Evolutionary conservation across 1,139 yeast genomes (phyloP).

Genomic region (Pichia sp.): DNA sequence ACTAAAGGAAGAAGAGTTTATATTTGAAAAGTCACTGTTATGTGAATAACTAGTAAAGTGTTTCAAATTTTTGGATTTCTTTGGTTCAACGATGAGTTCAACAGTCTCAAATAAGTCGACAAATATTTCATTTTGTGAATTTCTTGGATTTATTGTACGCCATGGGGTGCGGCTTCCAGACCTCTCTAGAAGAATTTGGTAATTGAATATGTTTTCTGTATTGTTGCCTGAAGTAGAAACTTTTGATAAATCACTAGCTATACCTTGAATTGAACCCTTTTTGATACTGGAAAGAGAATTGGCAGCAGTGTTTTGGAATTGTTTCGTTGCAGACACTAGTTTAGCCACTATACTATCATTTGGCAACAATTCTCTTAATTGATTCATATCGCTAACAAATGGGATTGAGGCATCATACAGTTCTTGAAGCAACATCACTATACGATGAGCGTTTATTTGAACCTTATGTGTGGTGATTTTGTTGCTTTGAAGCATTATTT

Average conservation of each 20-base stretch:
- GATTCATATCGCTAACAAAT: constrained; percentile 61
- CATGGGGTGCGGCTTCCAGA: constrained; percentile 47
- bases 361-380: constrained; percentile 63
- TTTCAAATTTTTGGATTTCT: neutral
- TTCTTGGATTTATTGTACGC: constrained; percentile 59
- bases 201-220: constrained; percentile 3
- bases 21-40: too few relatives aligned
- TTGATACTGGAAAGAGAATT: constrained; percentile 20
- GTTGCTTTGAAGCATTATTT: constrained; percentile 46
- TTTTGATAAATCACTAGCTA: neutral
- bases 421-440: constrained; percentile 53
- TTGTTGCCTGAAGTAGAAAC: neutral
- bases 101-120: constrained; percentile 66
- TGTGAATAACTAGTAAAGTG: neutral
- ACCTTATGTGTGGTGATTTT: constrained; percentile 52
- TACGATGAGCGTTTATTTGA: constrained; percentile 56
- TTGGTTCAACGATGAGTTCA: constrained; percentile 33
- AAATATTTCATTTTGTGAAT: constrained; percentile 72
- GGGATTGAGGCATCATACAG: constrained; percentile 77
- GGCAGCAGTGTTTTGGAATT: constrained; percentile 24
- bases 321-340: constrained; percentile 31
- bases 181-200: constrained; percentile 21
- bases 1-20: too few relatives aligned
- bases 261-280: constrained; percentile 13
- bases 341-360: constrained; percentile 32